These are phyloP conservation scores for Didymella glomerata DNA, from an alignment of 2,329 filamentous ascomycete genomes.

Conservation along the genomic window DNA sequence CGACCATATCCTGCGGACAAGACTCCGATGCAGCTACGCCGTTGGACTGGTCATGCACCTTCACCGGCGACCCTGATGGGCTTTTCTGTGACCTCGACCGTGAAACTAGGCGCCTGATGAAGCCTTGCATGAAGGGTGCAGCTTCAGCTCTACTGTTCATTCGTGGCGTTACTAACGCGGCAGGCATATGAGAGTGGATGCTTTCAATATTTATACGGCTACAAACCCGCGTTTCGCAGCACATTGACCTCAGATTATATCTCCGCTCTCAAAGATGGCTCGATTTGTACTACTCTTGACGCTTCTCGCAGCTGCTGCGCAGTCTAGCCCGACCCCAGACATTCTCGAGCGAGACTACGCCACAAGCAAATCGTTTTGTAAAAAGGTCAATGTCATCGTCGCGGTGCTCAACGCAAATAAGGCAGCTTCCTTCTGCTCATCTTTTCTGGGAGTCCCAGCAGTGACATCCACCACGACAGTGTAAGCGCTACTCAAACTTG, in stretches of 20 bases:
- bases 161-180: neutral
- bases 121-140: neutral
- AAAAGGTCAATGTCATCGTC: conserved; percentile 3
- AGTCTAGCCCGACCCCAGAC: neutral
- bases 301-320: neutral
- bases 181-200: neutral
- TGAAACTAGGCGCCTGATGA: neutral
- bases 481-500: neutral
- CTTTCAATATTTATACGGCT: neutral
- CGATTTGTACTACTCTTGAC: neutral
- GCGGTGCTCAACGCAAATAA: conserved; percentile 1
- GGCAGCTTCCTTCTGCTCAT: neutral
- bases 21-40: neutral
- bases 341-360: neutral
- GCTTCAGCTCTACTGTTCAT: neutral
- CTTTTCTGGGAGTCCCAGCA: neutral
- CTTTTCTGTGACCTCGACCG: neutral
- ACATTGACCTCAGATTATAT: neutral
- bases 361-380: neutral
- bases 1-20: neutral
- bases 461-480: neutral
- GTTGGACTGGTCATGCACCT: neutral
- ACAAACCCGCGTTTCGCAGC: neutral
- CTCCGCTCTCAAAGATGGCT: neutral
- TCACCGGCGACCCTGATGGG: neutral